A percentile compares a stretch with the other conserved stretches of the same genome.
Conservation (phyloP, 2,329 filamentous ascomycete genomes). For the Scedosporium boydii region DNA sequence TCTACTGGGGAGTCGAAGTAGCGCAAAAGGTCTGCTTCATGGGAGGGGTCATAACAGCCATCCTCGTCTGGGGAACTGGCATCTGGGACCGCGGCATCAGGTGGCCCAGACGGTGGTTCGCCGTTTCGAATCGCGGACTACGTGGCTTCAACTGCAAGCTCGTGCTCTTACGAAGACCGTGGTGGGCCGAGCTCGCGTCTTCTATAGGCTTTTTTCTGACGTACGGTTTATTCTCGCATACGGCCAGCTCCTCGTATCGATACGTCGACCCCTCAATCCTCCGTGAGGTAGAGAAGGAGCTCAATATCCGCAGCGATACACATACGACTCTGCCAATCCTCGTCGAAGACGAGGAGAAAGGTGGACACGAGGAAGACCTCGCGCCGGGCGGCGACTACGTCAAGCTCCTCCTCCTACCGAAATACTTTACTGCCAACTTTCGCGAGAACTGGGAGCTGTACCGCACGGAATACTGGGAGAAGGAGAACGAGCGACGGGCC, state of each 20-base stretch:
- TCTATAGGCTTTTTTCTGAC: slow-evolving; percentile 71
- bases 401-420: slow-evolving; percentile 81
- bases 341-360: slow-evolving; percentile 48
- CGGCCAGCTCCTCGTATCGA: slow-evolving; percentile 61
- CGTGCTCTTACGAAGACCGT: slow-evolving; percentile 73
- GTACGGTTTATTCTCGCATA: slow-evolving; percentile 61
- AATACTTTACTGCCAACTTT: slow-evolving; percentile 90
- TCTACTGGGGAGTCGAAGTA: slow-evolving; percentile 94
- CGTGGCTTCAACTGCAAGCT: slow-evolving; percentile 94
- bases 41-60: slow-evolving; percentile 76
- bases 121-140: slow-evolving; percentile 79
- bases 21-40: slow-evolving; percentile 85
- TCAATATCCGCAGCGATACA: slow-evolving; percentile 34
- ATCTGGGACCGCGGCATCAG: slow-evolving; percentile 93
- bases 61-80: slow-evolving; percentile 87
- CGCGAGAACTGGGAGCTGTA: slow-evolving; percentile 96
- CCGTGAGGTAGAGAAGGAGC: slow-evolving; percentile 49
- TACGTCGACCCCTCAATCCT: slow-evolving; percentile 59
- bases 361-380: slow-evolving; percentile 79
- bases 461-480: slow-evolving; percentile 91
- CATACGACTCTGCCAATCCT: slow-evolving; percentile 32
- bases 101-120: slow-evolving; percentile 89
- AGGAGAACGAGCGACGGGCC: slow-evolving; percentile 81
- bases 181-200: slow-evolving; percentile 69
- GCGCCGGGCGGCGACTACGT: slow-evolving; percentile 85